Conservation (phyloP, 148 eudicot species). For the Chenopodium album region DNA sequence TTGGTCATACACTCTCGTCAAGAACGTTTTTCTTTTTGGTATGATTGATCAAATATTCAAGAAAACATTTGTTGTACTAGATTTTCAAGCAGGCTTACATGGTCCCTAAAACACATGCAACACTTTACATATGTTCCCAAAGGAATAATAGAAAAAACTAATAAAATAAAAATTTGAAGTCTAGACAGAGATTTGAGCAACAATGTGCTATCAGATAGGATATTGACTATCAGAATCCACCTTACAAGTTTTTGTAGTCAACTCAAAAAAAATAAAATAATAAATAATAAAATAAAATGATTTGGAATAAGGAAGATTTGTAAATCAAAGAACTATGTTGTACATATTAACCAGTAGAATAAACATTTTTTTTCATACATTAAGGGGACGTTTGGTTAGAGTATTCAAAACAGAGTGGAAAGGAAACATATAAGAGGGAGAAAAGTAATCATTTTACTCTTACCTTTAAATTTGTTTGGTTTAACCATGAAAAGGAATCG, state of each 20-base stretch:
- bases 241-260: neutral
- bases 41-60: conserved; percentile 2
- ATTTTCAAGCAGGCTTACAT: neutral
- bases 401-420: too few relatives aligned
- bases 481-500: too few relatives aligned
- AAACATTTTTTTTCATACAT: too few relatives aligned
- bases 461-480: too few relatives aligned
- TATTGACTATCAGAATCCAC: neutral
- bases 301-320: too few relatives aligned
- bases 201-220: neutral
- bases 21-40: neutral
- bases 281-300: too few relatives aligned
- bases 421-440: too few relatives aligned
- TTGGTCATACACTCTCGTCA: neutral
- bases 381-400: too few relatives aligned
- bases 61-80: neutral
- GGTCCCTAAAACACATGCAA: neutral
- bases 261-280: neutral
- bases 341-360: too few relatives aligned
- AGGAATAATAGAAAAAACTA: neutral
- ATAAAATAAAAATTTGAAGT: neutral
- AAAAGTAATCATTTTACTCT: too few relatives aligned
- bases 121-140: neutral
- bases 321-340: too few relatives aligned
- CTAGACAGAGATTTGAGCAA: neutral